Evolutionary conservation across 805 yeast species (phyloP), one percentile per base, ranked within the genome.

Genomic region (Suhomyces sp.): DNA sequence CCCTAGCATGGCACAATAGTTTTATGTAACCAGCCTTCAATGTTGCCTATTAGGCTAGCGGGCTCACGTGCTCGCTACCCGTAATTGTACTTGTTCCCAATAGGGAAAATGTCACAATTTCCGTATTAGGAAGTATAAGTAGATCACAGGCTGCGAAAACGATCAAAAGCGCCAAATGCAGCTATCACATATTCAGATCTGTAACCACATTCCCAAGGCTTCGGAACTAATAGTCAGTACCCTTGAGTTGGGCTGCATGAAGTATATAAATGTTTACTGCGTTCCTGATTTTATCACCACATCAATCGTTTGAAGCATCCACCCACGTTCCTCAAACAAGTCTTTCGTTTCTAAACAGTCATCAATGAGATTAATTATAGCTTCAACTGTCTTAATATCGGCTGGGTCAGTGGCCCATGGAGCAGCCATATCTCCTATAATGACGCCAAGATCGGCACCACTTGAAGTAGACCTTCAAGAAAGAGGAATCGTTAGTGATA

Each of bases 381-480:
- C 44, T 24, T 40, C 57, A 3, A 45, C 31, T 20, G 19, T 48
- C 7, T 10, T 49, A 6, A 39, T 53, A 35, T 45, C 53, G 24
- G 48, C 43, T 8, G 31, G 43, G 41, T n/a, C 25, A 10, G 20
- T 46, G 3, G 47, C 47, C 25, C 17, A 48, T 19, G 50, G 53
- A 7, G 47, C 51, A 13, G 49, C 56, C 40, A 21, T 51, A 46
- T 24, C 54, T 10, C 22, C 49, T 19, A 19, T 44, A 4, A 52
- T 54, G 21, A 49, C 50, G 12, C 60, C 57, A n/a, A 12, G 53
- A 3, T 25, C 51, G 3, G 50, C 46, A 13, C 47, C 46, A 17
- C 49, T 55, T 43, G 45, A 53, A n/a, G 43, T 54, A 13, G 55
- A 53, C 4, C 25, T 53, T 27, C 12, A 43, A 41, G 39, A 52